phyloP scores from a whole-genome alignment of 192 early-diverging fungal genomes.

The Mortierella claussenii region DNA sequence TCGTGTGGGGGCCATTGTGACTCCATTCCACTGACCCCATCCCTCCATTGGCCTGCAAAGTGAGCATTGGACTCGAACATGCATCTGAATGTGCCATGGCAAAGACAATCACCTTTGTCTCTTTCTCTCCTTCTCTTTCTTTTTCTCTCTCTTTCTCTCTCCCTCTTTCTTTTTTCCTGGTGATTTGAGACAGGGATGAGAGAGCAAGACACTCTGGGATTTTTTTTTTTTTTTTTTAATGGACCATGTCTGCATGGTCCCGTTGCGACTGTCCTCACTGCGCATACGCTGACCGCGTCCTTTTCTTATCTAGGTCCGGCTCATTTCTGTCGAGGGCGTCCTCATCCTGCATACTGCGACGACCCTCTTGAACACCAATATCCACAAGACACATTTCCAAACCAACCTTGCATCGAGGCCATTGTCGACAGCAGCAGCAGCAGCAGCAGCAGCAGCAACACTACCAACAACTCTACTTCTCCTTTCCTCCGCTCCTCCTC shows the following conservation, averaged over 20 bases:
- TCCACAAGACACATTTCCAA: background rate
- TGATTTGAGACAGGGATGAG: background rate
- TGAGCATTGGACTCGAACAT: too few relatives aligned
- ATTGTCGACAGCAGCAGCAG: background rate
- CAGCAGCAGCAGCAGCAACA: background rate
- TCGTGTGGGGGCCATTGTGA: too few relatives aligned
- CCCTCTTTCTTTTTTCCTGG: background rate
- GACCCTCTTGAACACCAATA: background rate
- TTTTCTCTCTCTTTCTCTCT: background rate
- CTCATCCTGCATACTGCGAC: background rate
- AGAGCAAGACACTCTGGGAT: too few relatives aligned
- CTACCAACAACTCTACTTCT: background rate
- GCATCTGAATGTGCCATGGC: too few relatives aligned
- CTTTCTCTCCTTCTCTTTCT: background rate
- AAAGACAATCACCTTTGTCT: background rate
- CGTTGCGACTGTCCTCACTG: background rate
- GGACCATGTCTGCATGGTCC: too few relatives aligned
- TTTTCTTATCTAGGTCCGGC: too few relatives aligned
- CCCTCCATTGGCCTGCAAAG: too few relatives aligned
- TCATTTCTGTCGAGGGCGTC: too few relatives aligned
- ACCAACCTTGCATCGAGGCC: background rate
- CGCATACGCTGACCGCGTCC: too few relatives aligned
- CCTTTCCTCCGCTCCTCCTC: too few relatives aligned
- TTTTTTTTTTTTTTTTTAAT: too few relatives aligned
- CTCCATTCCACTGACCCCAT: too few relatives aligned